Evolutionary conservation across 192 early-diverging fungal genomes (phyloP), one percentile per base, ranked within the genome.

Genomic region (Backusella sp.): DNA sequence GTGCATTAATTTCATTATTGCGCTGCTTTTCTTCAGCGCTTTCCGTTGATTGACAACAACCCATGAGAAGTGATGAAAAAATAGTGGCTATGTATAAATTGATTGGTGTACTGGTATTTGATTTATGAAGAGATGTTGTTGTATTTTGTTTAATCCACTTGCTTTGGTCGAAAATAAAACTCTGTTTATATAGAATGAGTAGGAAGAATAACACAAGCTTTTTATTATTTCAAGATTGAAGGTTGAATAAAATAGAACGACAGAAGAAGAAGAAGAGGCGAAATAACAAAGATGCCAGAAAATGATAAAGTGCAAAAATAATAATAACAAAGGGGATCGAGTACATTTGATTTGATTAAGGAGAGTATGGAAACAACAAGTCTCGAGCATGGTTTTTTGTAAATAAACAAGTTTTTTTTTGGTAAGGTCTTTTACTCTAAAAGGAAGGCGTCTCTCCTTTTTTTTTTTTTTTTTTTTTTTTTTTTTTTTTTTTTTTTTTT

Each of bases 1-100:
- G 91, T 80, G 90, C 91, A 72, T 99, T 95, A 72, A 99, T 99
- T 70, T 95, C 94, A 62, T 96, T 92, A 76, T 96, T 97, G 34
- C 88, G 86, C 53, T 87, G 90, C 82, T 92, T 95, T 68, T 89
- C 89, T 81, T 97, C 96, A 68, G 89, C 83, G 52, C 96, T 92
- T 77, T 98, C 97, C 76, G 89, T 87, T 75, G 92, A 95, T 77
- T 87, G 86, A 75, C 92, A 93, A 79, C 96, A 95, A 77, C 97
- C 96, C 96, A 99, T 98, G 34, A 73, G 92, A 6, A 32, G 32
- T 32, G 32, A 32, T 32, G 32, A 32, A 32, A 3, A 32, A 32
- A 32, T 32, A 32, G 32, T 32, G 2, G 32, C 2, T 32, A 23
- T 41, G 11, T 9, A 53, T n/a, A 6, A 21, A 53, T 6, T n/a